phyloP scores from a whole-genome alignment of 495 filamentous ascomycete species.

The Talaromyces wortmannii region DNA sequence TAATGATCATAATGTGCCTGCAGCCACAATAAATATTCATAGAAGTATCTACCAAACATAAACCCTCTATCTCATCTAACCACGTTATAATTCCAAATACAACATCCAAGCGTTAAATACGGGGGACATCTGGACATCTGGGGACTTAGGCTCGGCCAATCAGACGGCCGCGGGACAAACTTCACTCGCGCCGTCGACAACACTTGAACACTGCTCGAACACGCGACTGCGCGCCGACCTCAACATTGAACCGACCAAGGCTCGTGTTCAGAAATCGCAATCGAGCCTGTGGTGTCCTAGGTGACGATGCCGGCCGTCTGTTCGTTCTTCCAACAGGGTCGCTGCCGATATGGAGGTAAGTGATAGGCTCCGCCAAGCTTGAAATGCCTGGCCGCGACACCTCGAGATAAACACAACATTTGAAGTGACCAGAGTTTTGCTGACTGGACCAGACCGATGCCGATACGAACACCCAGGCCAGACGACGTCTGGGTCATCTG shows the following conservation, averaged over 20 bases:
- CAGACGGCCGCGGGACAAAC: neutral
- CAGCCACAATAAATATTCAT: no score
- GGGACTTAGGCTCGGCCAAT: neutral
- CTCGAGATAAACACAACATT: neutral
- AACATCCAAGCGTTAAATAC: neutral
- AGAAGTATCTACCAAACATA: no score
- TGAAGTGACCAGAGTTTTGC: neutral
- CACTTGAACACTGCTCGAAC: neutral
- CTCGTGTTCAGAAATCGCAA: neutral
- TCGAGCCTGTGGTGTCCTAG: neutral
- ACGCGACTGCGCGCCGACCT: neutral
- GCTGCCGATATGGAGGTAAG: slow-evolving; percentile 62
- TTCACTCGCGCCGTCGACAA: neutral
- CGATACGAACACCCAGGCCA: slow-evolving; percentile 46
- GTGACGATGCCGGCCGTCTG: slow-evolving; percentile 51
- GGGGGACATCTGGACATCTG: neutral
- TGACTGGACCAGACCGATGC: slow-evolving; percentile 38
- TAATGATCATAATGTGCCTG: no score
- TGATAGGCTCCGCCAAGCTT: neutral
- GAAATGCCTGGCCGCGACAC: neutral
- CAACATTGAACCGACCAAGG: neutral
- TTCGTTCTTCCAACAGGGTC: slow-evolving; percentile 63
- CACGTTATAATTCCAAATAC: neutral
- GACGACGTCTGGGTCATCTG: slow-evolving; percentile 15
- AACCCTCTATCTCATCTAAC: neutral